These are phyloP conservation scores for Nymphaea thermarum DNA, from an alignment of 164 flowering plant species.

Conservation along the genomic window DNA sequence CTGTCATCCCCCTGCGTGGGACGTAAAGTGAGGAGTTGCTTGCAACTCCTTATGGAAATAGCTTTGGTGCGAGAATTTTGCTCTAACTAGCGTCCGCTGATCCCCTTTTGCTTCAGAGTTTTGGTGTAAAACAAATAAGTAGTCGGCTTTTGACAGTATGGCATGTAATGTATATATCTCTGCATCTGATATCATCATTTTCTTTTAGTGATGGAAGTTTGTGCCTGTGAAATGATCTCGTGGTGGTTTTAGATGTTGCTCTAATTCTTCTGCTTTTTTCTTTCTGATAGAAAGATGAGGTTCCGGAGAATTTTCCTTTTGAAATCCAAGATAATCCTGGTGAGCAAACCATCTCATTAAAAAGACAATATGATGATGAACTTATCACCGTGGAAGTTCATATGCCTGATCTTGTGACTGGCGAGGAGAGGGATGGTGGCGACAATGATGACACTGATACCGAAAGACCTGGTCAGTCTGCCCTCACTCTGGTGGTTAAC, in stretches of 20 bases:
- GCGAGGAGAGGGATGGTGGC: constrained; percentile 26
- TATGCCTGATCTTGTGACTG: constrained; percentile 60
- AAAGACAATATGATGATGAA: constrained; percentile 58
- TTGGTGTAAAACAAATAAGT: too few species aligned
- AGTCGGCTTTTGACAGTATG: too few species aligned
- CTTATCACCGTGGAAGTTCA: constrained; percentile 59
- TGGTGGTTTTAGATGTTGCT: too few species aligned
- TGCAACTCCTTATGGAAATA: neutral
- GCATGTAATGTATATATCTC: too few species aligned
- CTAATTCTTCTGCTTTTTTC: neutral
- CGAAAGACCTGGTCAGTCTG: constrained; percentile 16
- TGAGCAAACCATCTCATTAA: constrained; percentile 21
- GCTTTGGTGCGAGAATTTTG: neutral
- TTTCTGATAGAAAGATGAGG: constrained; percentile 33
- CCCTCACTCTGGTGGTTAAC: constrained; percentile 47
- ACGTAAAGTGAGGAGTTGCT: too few species aligned
- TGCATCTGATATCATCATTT: too few species aligned
- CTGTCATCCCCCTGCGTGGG: too few species aligned
- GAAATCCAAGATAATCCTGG: constrained; percentile 42
- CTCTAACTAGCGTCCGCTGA: neutral
- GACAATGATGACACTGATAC: constrained; percentile 19
- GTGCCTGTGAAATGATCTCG: neutral
- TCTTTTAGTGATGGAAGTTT: neutral
- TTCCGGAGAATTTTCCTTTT: constrained; percentile 60
- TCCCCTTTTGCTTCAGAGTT: too few species aligned